These are phyloP conservation scores for Podospora anserina DNA, from an alignment of 495 filamentous ascomycete species.

Conservation along the genomic window DNA sequence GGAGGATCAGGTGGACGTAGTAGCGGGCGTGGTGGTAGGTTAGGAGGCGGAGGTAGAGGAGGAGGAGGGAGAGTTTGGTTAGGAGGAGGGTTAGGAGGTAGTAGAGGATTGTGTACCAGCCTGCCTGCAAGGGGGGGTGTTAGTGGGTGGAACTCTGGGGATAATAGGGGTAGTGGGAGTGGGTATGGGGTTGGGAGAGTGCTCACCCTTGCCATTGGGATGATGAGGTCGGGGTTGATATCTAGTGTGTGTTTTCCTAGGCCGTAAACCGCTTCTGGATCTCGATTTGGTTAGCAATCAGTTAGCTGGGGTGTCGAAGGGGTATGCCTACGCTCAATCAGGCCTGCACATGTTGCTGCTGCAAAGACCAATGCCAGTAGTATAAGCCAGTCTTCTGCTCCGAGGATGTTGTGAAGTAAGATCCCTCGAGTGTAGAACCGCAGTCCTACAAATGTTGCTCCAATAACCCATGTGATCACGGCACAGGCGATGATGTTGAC, in stretches of 20 bases:
- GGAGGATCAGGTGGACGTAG: conserved; percentile 20
- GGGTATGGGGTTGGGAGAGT: neutral
- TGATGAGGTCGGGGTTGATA: conserved; percentile 14
- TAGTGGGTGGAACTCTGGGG: neutral
- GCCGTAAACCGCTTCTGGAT: conserved; percentile 19
- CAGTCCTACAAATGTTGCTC: conserved; percentile 23
- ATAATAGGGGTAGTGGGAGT: neutral
- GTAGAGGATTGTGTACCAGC: conserved; percentile 29
- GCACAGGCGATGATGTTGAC: conserved; percentile 28
- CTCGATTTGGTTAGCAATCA: no score
- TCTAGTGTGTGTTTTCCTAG: conserved; percentile 25
- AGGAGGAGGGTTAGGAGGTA: conserved; percentile 30
- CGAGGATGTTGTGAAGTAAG: conserved; percentile 21
- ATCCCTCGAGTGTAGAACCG: conserved; percentile 27
- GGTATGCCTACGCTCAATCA: conserved; percentile 17
- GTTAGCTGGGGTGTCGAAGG: no score
- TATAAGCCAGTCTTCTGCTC: conserved; percentile 31
- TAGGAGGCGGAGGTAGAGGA: conserved; percentile 32
- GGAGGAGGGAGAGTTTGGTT: conserved; percentile 30
- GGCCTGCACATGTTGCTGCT: conserved; percentile 19
- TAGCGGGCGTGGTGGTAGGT: conserved; percentile 24
- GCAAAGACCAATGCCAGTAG: conserved; percentile 24
- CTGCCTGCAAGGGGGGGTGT: conserved; percentile 16
- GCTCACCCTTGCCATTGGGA: conserved; percentile 21
- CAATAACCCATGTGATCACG: conserved; percentile 22